Conservation (phyloP, 495 filamentous ascomycete species). For the Lasiosphaeria miniovina region DNA sequence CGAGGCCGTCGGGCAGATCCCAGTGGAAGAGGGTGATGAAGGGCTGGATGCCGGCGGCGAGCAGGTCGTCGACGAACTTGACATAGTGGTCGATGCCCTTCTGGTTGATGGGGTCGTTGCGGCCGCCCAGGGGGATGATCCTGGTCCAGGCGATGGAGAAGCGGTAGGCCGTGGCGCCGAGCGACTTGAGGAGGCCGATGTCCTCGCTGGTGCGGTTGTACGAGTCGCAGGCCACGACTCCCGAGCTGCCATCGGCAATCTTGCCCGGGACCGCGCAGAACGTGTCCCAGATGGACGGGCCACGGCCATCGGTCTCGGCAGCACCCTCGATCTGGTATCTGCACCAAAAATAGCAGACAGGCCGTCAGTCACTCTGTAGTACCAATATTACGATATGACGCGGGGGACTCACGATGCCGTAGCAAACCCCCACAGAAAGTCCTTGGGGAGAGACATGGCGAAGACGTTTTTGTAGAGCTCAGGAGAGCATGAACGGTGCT, state of each 20-base stretch:
- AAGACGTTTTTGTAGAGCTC: neutral
- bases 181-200: constrained; percentile 65
- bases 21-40: constrained; percentile 65
- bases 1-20: constrained; percentile 59
- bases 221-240: constrained; percentile 70
- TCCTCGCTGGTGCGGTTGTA: constrained; percentile 72
- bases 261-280: constrained; percentile 73
- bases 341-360: neutral
- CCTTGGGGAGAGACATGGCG: constrained; percentile 59
- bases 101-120: constrained; percentile 60
- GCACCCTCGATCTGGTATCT: constrained; percentile 79
- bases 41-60: constrained; percentile 56
- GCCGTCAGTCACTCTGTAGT: neutral
- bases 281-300: constrained; percentile 73
- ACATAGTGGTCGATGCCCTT: constrained; percentile 58
- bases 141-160: constrained; percentile 76
- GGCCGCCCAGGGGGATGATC: constrained; percentile 64
- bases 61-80: constrained; percentile 58
- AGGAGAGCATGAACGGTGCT: neutral
- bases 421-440: constrained; percentile 81
- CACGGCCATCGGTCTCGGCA: constrained; percentile 62
- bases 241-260: constrained; percentile 67
- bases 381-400: neutral
- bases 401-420: constrained; percentile 61
- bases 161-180: constrained; percentile 63